These are phyloP conservation scores for Henningerozyma blattae DNA, from an alignment of 805 yeast genomes.

Conservation along the genomic window DNA sequence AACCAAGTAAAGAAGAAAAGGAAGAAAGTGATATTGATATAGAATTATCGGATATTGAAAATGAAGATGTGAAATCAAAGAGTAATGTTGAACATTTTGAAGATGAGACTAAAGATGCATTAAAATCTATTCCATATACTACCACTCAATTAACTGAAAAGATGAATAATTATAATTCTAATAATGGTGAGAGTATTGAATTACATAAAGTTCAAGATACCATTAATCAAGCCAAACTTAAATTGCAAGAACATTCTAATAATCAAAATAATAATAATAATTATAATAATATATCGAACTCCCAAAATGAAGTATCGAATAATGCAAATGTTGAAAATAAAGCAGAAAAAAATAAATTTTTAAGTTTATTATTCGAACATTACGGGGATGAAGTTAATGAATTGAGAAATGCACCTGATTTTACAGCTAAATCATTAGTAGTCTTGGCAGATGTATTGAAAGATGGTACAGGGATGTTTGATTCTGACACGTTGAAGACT, in stretches of 20 bases:
- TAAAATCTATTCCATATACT: slow-evolving; percentile 21
- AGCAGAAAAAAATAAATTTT: slow-evolving; percentile 34
- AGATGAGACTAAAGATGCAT: slow-evolving; percentile 10
- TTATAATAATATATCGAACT: not conserved
- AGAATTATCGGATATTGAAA: slow-evolving; percentile 16
- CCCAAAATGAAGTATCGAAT: not conserved
- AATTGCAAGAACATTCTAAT: not conserved
- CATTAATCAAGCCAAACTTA: slow-evolving; percentile 18
- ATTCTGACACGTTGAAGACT: slow-evolving; percentile 34
- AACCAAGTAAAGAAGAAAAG: slow-evolving; percentile 2
- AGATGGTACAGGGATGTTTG: slow-evolving; percentile 48
- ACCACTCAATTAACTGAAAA: slow-evolving; percentile 25
- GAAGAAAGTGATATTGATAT: slow-evolving; percentile 15
- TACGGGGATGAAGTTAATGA: slow-evolving; percentile 52
- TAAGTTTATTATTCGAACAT: slow-evolving; percentile 41
- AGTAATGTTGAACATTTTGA: slow-evolving; percentile 4
- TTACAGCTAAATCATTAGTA: slow-evolving; percentile 43
- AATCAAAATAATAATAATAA: slow-evolving; percentile 7
- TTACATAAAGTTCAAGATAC: slow-evolving; percentile 20
- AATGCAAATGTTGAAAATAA: not conserved
- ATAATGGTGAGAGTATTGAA: slow-evolving; percentile 16
- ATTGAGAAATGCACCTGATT: slow-evolving; percentile 53
- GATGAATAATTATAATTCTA: no score
- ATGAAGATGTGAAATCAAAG: slow-evolving; percentile 1
- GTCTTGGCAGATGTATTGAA: slow-evolving; percentile 46